Conservation (phyloP, 139 green algal species). For the Medakamo hakoo region DNA sequence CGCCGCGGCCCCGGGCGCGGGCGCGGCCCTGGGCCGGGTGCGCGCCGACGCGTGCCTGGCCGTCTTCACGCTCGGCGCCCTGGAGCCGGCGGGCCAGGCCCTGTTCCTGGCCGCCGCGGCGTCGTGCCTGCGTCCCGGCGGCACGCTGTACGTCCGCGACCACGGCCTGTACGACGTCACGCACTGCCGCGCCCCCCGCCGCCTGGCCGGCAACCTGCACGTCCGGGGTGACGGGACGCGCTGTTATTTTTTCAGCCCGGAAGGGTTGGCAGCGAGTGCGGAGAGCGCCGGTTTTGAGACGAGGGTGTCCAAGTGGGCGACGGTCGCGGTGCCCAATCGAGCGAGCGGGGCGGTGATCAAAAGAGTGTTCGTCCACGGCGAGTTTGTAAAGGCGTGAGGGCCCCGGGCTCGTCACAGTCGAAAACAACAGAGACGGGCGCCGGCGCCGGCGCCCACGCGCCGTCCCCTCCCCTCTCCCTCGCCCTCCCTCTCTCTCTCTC, state of each 20-base stretch:
- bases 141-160: conserved; percentile 50
- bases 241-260: conserved; percentile 52
- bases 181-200: conserved; percentile 19
- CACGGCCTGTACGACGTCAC: conserved; percentile 67
- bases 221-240: conserved; percentile 43
- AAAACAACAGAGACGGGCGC: too few species aligned
- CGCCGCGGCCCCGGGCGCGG: conserved; percentile 1
- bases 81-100: conserved; percentile 24
- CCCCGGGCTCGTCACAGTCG: too few species aligned
- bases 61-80: conserved; percentile 62
- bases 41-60: conserved; percentile 39
- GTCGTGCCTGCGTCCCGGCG: conserved; percentile 29
- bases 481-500: too few species aligned
- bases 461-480: too few species aligned
- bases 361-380: conserved; percentile 59
- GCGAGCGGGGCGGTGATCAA: conserved; percentile 32
- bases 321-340: conserved; percentile 41
- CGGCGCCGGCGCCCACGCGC: too few species aligned
- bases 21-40: conserved; percentile 8
- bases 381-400: conserved; percentile 48
- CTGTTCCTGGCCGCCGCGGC: conserved; percentile 14
- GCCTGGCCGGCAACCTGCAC: conserved; percentile 26
- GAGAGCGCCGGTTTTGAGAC: conserved; percentile 29
- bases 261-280: conserved; percentile 27
- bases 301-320: conserved; percentile 41